phyloP scores from a whole-genome alignment of 805 yeast genomes.

The Myxozyma vanderwaltii region DNA sequence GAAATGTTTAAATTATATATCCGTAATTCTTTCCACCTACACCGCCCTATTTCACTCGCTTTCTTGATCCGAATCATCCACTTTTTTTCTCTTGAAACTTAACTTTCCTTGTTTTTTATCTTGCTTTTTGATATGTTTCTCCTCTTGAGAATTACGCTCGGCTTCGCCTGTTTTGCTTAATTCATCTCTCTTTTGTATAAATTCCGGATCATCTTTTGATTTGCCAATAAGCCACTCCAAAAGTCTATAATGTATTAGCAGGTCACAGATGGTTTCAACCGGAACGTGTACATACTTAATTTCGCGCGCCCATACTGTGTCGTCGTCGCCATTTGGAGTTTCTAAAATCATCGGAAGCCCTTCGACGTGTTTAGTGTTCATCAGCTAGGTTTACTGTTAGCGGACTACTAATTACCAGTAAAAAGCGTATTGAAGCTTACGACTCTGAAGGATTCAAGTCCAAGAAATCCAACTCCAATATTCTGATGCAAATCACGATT shows the following conservation, averaged over 20 bases:
- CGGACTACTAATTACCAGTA: background rate
- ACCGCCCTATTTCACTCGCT: background rate
- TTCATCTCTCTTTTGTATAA: conserved; percentile 50
- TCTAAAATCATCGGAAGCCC: conserved; percentile 81
- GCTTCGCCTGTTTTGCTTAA: conserved; percentile 63
- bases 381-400: conserved; percentile 45
- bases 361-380: conserved; percentile 64
- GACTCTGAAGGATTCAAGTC: conserved; percentile 78
- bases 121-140: conserved; percentile 6
- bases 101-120: conserved; percentile 15
- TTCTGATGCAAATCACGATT: conserved; percentile 90
- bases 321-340: conserved; percentile 61
- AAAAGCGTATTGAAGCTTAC: conserved; percentile 16
- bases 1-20: background rate
- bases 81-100: conserved; percentile 15
- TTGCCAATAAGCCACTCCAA: conserved; percentile 79
- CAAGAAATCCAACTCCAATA: conserved; percentile 85
- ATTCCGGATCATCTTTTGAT: conserved; percentile 56
- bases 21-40: background rate
- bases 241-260: conserved; percentile 39
- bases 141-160: conserved; percentile 51
- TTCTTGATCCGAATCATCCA: conserved; percentile 7
- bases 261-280: background rate
- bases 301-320: conserved; percentile 55
- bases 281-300: conserved; percentile 16